A percentile compares a stretch with the other conserved stretches of the same genome.
These are phyloP conservation scores for Micractinium conductrix DNA, from an alignment of 139 green algal genomes.

Conservation along the genomic window DNA sequence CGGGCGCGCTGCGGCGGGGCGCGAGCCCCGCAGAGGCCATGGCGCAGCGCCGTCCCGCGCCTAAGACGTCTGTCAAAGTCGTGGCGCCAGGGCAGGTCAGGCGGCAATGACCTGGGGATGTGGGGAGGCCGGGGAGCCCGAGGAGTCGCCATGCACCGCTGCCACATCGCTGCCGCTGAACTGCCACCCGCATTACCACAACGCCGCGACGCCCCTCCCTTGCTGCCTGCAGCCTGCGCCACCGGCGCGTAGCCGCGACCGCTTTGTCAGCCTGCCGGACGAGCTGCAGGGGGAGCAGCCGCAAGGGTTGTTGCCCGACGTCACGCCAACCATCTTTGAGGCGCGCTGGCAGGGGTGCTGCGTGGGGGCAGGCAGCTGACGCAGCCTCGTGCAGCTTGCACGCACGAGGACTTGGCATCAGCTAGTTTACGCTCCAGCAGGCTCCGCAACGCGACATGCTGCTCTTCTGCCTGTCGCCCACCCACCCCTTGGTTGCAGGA, in stretches of 20 bases:
- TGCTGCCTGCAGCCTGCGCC: constrained; percentile 25
- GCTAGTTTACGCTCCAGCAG: neutral
- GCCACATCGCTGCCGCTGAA: neutral
- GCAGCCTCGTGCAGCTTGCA: too few species aligned
- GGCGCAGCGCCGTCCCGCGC: neutral
- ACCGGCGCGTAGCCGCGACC: constrained; percentile 26
- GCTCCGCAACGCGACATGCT: neutral
- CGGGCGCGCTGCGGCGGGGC: neutral
- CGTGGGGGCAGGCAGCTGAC: too few species aligned
- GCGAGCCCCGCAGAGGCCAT: neutral
- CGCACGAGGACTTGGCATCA: neutral
- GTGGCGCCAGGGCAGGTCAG: constrained; percentile 31
- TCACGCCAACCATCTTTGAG: constrained; percentile 44
- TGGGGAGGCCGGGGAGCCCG: neutral
- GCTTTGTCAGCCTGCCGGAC: constrained; percentile 68
- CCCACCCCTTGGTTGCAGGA: constrained; percentile 20
- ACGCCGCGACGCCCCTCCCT: too few species aligned
- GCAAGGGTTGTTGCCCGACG: neutral
- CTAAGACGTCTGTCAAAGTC: neutral
- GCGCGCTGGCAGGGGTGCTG: neutral
- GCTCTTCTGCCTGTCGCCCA: neutral
- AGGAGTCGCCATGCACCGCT: too few species aligned
- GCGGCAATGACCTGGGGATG: neutral
- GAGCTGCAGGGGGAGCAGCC: constrained; percentile 38
- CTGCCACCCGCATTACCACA: neutral